phyloP scores from a whole-genome alignment of 805 yeast species.

The Tetrapisispora phaffii region DNA sequence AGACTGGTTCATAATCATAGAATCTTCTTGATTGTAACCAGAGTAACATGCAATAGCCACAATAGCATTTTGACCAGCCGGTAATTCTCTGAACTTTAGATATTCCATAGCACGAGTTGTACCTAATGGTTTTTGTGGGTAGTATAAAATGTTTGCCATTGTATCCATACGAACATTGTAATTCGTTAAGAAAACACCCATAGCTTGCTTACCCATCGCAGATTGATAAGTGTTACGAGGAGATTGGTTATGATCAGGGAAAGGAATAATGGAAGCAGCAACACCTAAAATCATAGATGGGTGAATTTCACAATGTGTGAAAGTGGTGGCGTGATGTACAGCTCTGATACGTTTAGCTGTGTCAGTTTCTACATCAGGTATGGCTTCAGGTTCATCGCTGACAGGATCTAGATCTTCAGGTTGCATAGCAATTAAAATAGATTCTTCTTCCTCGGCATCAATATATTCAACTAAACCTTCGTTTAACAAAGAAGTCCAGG shows the following conservation, averaged over 20 bases:
- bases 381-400: slow-evolving; percentile 39
- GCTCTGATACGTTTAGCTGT: slow-evolving; percentile 78
- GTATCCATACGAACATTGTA: slow-evolving; percentile 98
- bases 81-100: slow-evolving; percentile 91
- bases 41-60: slow-evolving; percentile 97
- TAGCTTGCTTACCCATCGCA: slow-evolving; percentile 99
- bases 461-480: slow-evolving; percentile 92
- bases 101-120: slow-evolving; percentile 97
- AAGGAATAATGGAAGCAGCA: slow-evolving; percentile 97
- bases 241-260: slow-evolving; percentile 99
- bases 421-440: slow-evolving; percentile 96
- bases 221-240: slow-evolving; percentile 99
- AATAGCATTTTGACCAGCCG: slow-evolving; percentile 98
- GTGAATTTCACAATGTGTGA: slow-evolving; percentile 98
- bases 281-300: slow-evolving; percentile 98
- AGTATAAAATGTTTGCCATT: slow-evolving; percentile 94
- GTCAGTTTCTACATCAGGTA: slow-evolving; percentile 35
- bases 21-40: slow-evolving; percentile 99
- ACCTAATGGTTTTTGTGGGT: slow-evolving; percentile 96
- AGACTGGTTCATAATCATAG: slow-evolving; percentile 98
- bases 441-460: slow-evolving; percentile 98
- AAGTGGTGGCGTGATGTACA: slow-evolving; percentile 61
- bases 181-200: slow-evolving; percentile 96
- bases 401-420: slow-evolving; percentile 84
- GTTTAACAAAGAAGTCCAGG: slow-evolving; percentile 76